These are phyloP conservation scores for Triadica sebifera DNA, from an alignment of 345 rosid genomes.

Conservation along the genomic window DNA sequence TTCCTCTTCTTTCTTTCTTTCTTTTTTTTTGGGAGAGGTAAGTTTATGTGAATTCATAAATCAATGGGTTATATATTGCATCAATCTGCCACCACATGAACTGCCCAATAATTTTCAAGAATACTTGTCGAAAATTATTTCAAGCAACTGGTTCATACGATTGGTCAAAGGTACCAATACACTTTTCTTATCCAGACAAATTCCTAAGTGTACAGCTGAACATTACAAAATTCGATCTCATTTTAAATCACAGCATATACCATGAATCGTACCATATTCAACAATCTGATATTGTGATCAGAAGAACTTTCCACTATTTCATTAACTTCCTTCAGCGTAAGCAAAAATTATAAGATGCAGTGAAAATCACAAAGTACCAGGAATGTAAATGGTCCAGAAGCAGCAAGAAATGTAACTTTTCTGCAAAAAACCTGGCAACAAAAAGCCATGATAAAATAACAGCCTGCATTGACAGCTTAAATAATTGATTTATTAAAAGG, in stretches of 20 bases:
- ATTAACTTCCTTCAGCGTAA: not conserved
- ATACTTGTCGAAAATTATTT: not conserved
- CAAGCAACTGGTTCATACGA: not conserved
- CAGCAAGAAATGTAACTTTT: constrained; percentile 63
- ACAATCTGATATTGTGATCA: no score
- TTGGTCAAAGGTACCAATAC: not conserved
- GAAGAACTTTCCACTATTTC: not conserved
- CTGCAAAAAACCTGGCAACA: constrained; percentile 71
- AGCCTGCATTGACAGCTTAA: constrained; percentile 12
- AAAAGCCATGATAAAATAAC: constrained; percentile 21
- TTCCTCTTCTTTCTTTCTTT: no score
- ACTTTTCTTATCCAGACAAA: not conserved
- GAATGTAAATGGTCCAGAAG: constrained; percentile 72
- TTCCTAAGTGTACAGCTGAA: not conserved
- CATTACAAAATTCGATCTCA: not conserved
- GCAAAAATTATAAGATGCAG: not conserved
- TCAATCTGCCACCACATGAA: no score
- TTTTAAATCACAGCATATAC: not conserved
- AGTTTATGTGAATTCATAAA: no score
- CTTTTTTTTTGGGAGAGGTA: no score
- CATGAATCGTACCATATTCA: not conserved
- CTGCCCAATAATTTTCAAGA: no score
- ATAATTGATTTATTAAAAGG: not conserved
- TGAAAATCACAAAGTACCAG: constrained; percentile 43
- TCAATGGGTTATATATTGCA: no score